Conservation (phyloP, 495 filamentous ascomycete species). For the Podospora australis region DNA sequence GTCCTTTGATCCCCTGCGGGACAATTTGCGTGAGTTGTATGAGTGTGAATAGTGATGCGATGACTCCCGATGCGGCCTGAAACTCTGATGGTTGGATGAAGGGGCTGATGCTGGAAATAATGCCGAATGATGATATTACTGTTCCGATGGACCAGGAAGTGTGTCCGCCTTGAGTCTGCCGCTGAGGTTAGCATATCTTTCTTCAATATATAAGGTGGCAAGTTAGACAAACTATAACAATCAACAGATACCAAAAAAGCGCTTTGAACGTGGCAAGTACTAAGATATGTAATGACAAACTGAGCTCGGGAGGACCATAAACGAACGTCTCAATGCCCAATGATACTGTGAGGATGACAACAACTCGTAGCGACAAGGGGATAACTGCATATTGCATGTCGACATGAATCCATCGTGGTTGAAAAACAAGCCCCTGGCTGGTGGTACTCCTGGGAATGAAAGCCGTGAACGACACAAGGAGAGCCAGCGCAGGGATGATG, state of each 20-base stretch:
- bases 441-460: background rate
- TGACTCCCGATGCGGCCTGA: slow-evolving; percentile 7
- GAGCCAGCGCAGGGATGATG: background rate
- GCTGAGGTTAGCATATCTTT: background rate
- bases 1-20: slow-evolving; percentile 12
- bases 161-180: background rate
- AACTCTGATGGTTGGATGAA: slow-evolving; percentile 15
- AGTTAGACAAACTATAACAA: slow-evolving; percentile 20
- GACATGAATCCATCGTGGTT: background rate
- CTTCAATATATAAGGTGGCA: background rate
- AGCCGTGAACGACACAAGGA: background rate
- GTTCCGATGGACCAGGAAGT: slow-evolving; percentile 21
- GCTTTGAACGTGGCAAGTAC: slow-evolving; percentile 18
- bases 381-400: background rate
- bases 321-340: background rate
- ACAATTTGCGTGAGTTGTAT: slow-evolving; percentile 19
- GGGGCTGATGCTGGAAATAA: slow-evolving; percentile 18
- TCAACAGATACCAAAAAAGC: slow-evolving; percentile 23
- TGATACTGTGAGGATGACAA: background rate
- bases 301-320: background rate
- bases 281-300: background rate
- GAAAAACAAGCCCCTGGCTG: background rate
- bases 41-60: slow-evolving; percentile 17
- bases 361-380: background rate
- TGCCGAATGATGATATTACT: slow-evolving; percentile 20